Percentiles rank a stretch among this genome's conserved stretches.
Conservation (phyloP, 352 stramenopile species). For the Globisporangium uncinulatum region DNA sequence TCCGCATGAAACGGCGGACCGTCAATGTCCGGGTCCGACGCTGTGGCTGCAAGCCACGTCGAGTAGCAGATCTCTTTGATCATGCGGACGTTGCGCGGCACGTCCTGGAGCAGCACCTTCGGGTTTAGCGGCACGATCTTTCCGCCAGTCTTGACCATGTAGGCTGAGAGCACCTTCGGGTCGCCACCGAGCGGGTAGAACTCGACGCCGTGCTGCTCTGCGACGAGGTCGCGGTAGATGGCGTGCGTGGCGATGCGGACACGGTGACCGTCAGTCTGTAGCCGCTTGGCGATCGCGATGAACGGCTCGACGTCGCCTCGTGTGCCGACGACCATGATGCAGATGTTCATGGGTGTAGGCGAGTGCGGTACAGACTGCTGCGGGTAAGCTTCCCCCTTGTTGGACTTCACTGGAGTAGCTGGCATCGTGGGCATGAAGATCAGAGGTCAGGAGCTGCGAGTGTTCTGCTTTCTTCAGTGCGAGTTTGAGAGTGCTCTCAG, state of each 20-base stretch:
- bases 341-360: conserved; percentile 51
- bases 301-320: conserved; percentile 87
- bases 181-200: conserved; percentile 78
- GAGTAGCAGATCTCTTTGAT: conserved; percentile 84
- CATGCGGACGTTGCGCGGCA: conserved; percentile 87
- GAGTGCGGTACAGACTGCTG: background rate
- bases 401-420: too few relatives aligned
- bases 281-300: conserved; percentile 75
- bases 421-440: too few relatives aligned
- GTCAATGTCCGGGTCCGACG: conserved; percentile 67
- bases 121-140: conserved; percentile 67
- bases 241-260: conserved; percentile 90
- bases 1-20: conserved; percentile 78
- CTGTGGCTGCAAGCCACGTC: conserved; percentile 85
- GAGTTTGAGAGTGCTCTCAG: too few relatives aligned
- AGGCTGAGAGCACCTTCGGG: conserved; percentile 74
- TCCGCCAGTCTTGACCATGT: conserved; percentile 90
- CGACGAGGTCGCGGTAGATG: conserved; percentile 82
- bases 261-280: conserved; percentile 83
- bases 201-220: conserved; percentile 47
- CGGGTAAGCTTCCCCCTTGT: too few relatives aligned
- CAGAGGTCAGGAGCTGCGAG: too few relatives aligned
- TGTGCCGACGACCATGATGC: conserved; percentile 88
- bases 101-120: conserved; percentile 50
- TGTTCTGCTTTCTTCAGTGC: too few relatives aligned